Evolutionary conservation across 176 grass and related monocot species (phyloP), one percentile per base, ranked within the genome.

Genomic region (Avena eriantha): DNA sequence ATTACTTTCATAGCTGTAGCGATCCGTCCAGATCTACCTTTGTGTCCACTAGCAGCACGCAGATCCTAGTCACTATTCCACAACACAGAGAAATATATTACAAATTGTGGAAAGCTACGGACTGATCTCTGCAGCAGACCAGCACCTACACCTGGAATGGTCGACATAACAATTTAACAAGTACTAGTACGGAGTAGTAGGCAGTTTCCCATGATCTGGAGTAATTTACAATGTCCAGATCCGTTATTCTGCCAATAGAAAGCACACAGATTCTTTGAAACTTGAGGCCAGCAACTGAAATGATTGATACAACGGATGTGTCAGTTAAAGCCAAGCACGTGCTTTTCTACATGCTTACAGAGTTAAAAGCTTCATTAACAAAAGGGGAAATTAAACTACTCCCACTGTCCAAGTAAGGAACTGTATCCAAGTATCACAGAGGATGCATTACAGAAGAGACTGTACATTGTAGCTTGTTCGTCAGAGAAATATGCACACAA

Each of bases 401-500:
- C 34, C 53, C 66, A 54, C 15, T 63, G 10, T 53, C 78, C 43
- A 55, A 66, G 21, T 33, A 82, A 81, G 21, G 66, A 55, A 39
- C 0, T 87, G 45, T 45, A 18, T 68, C 47, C 60, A 43, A 35
- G 12, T 77, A 68, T 39, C 47, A 88, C 10, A 76, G n/a, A 66
- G 57, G 57, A 57, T 51, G 73, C 65, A 72, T 29, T 22, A 58
- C 24, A 41, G 14, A 8, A 19, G 14, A 51, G 66, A 24, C 31
- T 61, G 21, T 66, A 21, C 60, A 80, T 8, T 19, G 45, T 33
- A 80, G 14, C 23, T 49, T 66, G 22, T 80, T 48, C 15, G 65
- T 34, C 7, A 46, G 5, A 21, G 45, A 49, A 13, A 34, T 66
- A 49, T 49, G 10, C 41, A 69, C 12, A 53, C 18, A 68, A 46